A percentile compares a stretch with the other conserved stretches of the same genome.
These are phyloP conservation scores for Cephalotrichum gorgonifer DNA, from an alignment of 2,329 filamentous ascomycete genomes.

Conservation along the genomic window DNA sequence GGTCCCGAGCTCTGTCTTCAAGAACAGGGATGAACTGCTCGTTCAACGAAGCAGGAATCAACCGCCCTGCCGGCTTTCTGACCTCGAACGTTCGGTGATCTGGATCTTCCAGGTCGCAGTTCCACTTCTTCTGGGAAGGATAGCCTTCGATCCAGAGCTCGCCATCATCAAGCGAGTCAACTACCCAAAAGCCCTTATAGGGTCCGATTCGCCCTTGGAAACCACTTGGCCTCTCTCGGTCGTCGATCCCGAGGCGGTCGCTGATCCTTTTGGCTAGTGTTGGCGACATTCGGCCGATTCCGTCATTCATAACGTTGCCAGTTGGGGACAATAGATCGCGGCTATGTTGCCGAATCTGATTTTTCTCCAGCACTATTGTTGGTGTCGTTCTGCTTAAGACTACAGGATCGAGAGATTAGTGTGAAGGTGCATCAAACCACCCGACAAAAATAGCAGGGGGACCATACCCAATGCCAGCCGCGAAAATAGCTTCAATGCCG, in stretches of 20 bases:
- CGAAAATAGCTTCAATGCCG: slow-evolving; percentile 46
- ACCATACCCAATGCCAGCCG: slow-evolving; percentile 41
- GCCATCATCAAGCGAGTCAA: slow-evolving; percentile 39
- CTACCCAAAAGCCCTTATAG: slow-evolving; percentile 67
- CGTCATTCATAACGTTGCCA: slow-evolving; percentile 50
- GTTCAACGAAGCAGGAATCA: slow-evolving; percentile 48
- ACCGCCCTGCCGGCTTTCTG: slow-evolving; percentile 31
- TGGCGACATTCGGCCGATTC: slow-evolving; percentile 55
- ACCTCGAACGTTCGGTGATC: slow-evolving; percentile 58
- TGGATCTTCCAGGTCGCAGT: slow-evolving; percentile 33
- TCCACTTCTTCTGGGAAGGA: slow-evolving; percentile 60
- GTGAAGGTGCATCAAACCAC: too few relatives aligned
- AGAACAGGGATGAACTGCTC: slow-evolving; percentile 60
- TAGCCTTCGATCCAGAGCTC: slow-evolving; percentile 56
- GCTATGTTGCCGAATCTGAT: slow-evolving; percentile 31
- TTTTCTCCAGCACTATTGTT: slow-evolving; percentile 30
- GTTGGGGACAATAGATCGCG: slow-evolving; percentile 28
- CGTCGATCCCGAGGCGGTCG: slow-evolving; percentile 33
- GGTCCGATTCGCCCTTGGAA: slow-evolving; percentile 63
- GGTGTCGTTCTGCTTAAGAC: slow-evolving; percentile 41
- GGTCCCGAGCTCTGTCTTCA: slow-evolving; percentile 43
- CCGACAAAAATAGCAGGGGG: background rate
- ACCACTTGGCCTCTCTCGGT: slow-evolving; percentile 41
- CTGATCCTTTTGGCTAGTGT: slow-evolving; percentile 45
- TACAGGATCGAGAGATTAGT: slow-evolving; percentile 11